These are phyloP conservation scores for Mortierella sp. DNA, from an alignment of 371 early-diverging fungal species.

Conservation along the genomic window DNA sequence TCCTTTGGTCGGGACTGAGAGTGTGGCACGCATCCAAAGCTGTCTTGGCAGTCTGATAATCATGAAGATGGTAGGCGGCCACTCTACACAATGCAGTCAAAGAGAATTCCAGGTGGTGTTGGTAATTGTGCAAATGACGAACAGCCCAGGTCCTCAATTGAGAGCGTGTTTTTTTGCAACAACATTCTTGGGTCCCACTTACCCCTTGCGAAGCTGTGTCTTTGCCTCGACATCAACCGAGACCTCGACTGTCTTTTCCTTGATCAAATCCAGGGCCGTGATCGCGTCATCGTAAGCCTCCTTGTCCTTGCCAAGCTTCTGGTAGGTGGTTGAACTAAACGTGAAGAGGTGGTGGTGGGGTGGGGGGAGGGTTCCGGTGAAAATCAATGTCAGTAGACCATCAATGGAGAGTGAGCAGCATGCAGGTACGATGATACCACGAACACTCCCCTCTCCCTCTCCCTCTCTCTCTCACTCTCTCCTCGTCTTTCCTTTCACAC, in stretches of 20 bases:
- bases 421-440: too few species aligned
- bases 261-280: constrained; percentile 64
- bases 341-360: too few species aligned
- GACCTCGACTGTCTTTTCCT: constrained; percentile 60
- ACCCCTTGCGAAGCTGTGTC: constrained; percentile 73
- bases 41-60: constrained; percentile 62
- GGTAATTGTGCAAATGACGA: too few species aligned
- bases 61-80: constrained; percentile 62
- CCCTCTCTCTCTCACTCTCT: too few species aligned
- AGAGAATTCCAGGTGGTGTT: background rate
- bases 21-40: constrained; percentile 62
- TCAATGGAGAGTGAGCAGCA: too few species aligned
- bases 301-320: constrained; percentile 66
- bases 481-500: too few species aligned
- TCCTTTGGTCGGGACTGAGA: constrained; percentile 64
- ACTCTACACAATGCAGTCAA: constrained; percentile 54
- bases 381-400: too few species aligned
- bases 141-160: background rate
- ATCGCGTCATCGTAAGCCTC: constrained; percentile 73
- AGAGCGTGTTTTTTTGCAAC: background rate
- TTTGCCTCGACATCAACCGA: constrained; percentile 64
- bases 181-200: constrained; percentile 26
- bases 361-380: too few species aligned
- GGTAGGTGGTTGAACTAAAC: constrained; percentile 68
- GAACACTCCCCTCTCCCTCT: too few species aligned